Evolutionary conservation across 2,329 filamentous ascomycete species (phyloP), one percentile per base, ranked within the genome.

Genomic region (Colletotrichum tropicale): DNA sequence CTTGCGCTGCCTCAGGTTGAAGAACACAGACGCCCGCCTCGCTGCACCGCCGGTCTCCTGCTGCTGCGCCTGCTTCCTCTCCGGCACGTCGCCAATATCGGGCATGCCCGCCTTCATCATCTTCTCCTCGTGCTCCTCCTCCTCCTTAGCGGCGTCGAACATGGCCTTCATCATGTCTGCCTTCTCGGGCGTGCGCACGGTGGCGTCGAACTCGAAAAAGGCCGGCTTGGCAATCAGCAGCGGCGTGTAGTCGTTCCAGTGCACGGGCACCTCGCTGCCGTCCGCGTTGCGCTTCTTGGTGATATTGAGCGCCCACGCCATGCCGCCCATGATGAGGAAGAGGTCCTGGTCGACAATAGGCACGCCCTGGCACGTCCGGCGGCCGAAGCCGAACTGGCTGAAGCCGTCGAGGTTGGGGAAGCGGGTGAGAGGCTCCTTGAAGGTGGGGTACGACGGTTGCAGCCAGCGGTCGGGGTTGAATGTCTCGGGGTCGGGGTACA

Each of bases 341-440:
- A 87, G 80, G 43, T 86, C 84, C 77, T 86, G 84, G 70, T 87
- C 85, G 2, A 86, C 85, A 26, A 87, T 83, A 24, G 86, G 84
- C 6, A 85, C 77, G 9, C 86, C 86, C 68, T 86, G 87, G 55
- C 87, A 88, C 1, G 89, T 86, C 4, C 90, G 84, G 5, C 89
- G 85, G 0, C 90, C 90, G 79, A 89, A 91, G 2, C 90, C 90
- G 77, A 92, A 91, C 60, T 86, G 84, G 64, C 82, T 83, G 79
- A 83, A 86, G 58, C 88, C 87, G 24, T 81, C 79, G 3, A 87
- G 83, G 52, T 85, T 85, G 76, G 85, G 85, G 77, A 85, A 79
- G 7, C 79, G 62, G 0, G 84, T 85, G 60, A 87, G 77, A 0
- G 86, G 86, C 70, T 86, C 86, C 64, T 81, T 82, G 78, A 84